Base-by-base conservation (phyloP, 441 rosid genomes). In the Hura crepitans region DNA sequence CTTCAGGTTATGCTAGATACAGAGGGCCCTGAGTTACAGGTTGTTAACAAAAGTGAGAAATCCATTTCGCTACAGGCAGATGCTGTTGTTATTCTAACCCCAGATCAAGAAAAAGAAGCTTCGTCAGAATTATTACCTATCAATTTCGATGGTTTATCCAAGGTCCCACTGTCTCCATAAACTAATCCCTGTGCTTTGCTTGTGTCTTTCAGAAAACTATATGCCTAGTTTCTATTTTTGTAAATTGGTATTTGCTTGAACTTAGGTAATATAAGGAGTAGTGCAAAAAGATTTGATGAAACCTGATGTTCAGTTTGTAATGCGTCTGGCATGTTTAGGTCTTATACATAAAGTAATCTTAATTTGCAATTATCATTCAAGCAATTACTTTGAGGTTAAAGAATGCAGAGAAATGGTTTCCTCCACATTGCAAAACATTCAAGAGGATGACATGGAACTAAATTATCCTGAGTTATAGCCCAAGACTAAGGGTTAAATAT, bases 1-100 rank as follows among this genome's bases (percentile, higher is more conserved):
- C 25, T 42, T 62, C 80, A 93, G 98, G 99, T 93, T 79, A 96
- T 93, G 98, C 81, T 96, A 75, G 99, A 96, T 67, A 91, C 97
- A 0, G 94, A 87, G 33, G 97, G 98, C 15, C 79, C 95, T 6
- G 99, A 96, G 82, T 63, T 96, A 80, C 96, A 92, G 87, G 97
- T 96, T 54, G 75, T 88, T 73, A 96, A 92, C 73, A 91, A 82
- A 71, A 77, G 78, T 54, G 97, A 85, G 87, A 83, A 79, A 69
- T 59, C 92, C 59, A 92, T 96, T 68, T 81, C 92, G 33, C 89
- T 96, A 56, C 74, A 58, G 84, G 96, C 85, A 5, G 91, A 92
- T 79, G 93, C 75, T 18, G 28, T 77, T 58, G 96, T 96, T 55
- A 72, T 87, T 74, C 77, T 96, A 81, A 96, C 98, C 3, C 96